phyloP scores from a whole-genome alignment of 768 basidiomycete genomes.

The Trametes punicea region DNA sequence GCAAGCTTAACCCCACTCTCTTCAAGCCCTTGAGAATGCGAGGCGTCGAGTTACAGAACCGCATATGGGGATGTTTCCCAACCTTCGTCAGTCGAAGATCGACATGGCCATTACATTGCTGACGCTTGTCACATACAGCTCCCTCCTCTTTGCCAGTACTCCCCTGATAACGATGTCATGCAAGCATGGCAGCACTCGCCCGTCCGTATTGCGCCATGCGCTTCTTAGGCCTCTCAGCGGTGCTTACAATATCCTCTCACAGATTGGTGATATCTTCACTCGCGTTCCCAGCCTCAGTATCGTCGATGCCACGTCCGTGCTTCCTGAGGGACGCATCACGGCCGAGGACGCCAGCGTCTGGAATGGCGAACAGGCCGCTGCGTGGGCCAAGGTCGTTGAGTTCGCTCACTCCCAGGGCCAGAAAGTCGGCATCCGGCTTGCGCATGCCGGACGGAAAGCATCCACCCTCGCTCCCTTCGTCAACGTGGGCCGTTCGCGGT shows the following conservation, averaged over 20 bases:
- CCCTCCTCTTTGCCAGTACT: slow-evolving; percentile 61
- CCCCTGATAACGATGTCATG: slow-evolving; percentile 47
- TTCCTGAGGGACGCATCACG: slow-evolving; percentile 56
- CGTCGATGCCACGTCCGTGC: slow-evolving; percentile 63
- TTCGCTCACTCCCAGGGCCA: slow-evolving; percentile 69
- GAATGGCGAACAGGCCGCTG: slow-evolving; percentile 51
- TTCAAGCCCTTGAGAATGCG: slow-evolving; percentile 53
- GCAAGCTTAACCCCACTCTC: slow-evolving; percentile 39
- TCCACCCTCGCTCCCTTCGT: slow-evolving; percentile 65
- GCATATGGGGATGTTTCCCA: slow-evolving; percentile 23
- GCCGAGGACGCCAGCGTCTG: slow-evolving; percentile 60
- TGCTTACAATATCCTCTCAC: neutral
- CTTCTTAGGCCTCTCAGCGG: too few species aligned
- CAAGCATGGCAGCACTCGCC: slow-evolving; percentile 57
- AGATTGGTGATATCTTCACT: slow-evolving; percentile 52
- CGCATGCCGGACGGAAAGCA: slow-evolving; percentile 72
- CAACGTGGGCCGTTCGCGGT: slow-evolving; percentile 40
- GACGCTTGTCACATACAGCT: too few species aligned
- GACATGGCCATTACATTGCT: neutral
- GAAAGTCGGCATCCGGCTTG: slow-evolving; percentile 70
- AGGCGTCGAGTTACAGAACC: slow-evolving; percentile 31
- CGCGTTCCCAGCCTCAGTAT: slow-evolving; percentile 55
- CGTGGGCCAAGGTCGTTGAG: slow-evolving; percentile 51
- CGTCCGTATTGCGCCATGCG: slow-evolving; percentile 12
- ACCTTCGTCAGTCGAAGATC: neutral